Evolutionary conservation across 768 basidiomycete species (phyloP).

Genomic region (Pilatotrama ljubarskyi): DNA sequence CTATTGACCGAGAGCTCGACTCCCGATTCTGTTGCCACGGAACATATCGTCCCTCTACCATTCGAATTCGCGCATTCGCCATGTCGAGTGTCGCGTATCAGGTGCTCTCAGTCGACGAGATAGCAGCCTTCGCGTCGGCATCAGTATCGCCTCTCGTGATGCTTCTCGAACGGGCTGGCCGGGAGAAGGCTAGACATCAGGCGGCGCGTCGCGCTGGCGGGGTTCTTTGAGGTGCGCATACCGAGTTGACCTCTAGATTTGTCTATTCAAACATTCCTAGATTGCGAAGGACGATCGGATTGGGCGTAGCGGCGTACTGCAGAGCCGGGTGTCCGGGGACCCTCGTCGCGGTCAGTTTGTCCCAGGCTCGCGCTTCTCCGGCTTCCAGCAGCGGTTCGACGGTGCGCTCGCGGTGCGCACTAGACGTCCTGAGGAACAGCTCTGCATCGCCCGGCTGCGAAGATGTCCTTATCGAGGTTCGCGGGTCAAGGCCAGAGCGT

Average conservation of each 20-base stretch:
- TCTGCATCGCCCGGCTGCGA: neutral
- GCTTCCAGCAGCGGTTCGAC: neutral
- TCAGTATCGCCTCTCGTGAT: neutral
- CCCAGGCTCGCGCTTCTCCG: slow-evolving; percentile 5
- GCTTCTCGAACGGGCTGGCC: slow-evolving; percentile 2
- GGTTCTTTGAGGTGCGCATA: neutral
- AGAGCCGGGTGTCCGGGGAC: neutral
- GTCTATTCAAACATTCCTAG: slow-evolving; percentile 24
- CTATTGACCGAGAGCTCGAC: too few relatives aligned
- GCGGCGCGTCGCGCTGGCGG: neutral
- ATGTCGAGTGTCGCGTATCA: neutral
- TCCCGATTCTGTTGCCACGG: too few relatives aligned
- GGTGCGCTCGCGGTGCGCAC: neutral
- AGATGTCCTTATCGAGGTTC: neutral
- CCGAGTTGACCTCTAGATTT: neutral
- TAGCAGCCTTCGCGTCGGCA: neutral
- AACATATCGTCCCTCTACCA: neutral
- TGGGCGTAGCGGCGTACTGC: neutral
- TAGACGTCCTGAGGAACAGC: neutral
- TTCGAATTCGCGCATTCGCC: neutral
- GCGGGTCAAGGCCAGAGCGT: slow-evolving; percentile 6
- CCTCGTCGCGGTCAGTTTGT: neutral
- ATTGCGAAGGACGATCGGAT: slow-evolving; percentile 10
- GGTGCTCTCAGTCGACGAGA: neutral
- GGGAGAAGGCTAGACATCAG: neutral